Conservation (phyloP, 2,329 filamentous ascomycete genomes). For the Neofusicoccum kwambonambiense region DNA sequence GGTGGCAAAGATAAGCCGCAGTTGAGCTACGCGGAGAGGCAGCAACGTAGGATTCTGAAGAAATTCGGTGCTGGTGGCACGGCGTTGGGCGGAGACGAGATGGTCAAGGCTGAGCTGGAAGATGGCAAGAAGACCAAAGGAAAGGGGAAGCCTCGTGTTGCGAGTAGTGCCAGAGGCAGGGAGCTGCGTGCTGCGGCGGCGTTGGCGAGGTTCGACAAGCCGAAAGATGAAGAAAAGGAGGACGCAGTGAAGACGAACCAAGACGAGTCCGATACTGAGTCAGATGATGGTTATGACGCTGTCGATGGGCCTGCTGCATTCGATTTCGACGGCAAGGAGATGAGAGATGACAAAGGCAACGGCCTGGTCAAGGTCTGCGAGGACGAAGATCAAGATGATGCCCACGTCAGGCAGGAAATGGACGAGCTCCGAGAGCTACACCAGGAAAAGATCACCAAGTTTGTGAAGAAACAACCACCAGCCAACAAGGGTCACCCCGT, state of each 20-base stretch:
- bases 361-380: slow-evolving; percentile 63
- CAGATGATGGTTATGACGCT: slow-evolving; percentile 37
- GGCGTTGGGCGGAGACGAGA: slow-evolving; percentile 67
- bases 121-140: slow-evolving; percentile 60
- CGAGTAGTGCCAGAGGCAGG: slow-evolving; percentile 69
- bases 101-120: slow-evolving; percentile 64
- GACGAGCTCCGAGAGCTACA: slow-evolving; percentile 60
- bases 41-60: slow-evolving; percentile 69
- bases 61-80: slow-evolving; percentile 74
- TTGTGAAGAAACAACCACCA: not conserved
- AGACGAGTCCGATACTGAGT: slow-evolving; percentile 21
- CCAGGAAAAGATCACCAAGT: slow-evolving; percentile 1
- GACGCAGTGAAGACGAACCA: slow-evolving; percentile 24
- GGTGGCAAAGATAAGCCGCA: slow-evolving; percentile 36
- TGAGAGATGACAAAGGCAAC: slow-evolving; percentile 65
- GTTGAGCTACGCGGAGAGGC: slow-evolving; percentile 68
- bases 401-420: slow-evolving; percentile 57
- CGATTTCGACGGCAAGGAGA: slow-evolving; percentile 63
- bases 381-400: slow-evolving; percentile 52
- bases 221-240: slow-evolving; percentile 48
- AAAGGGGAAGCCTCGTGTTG: slow-evolving; percentile 64
- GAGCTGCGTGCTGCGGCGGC: slow-evolving; percentile 77
- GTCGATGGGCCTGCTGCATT: slow-evolving; percentile 52
- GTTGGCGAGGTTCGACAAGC: slow-evolving; percentile 65
- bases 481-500: not conserved